Base-by-base conservation (phyloP, 345 rosid genomes). In the Dipteronia dyeriana region DNA sequence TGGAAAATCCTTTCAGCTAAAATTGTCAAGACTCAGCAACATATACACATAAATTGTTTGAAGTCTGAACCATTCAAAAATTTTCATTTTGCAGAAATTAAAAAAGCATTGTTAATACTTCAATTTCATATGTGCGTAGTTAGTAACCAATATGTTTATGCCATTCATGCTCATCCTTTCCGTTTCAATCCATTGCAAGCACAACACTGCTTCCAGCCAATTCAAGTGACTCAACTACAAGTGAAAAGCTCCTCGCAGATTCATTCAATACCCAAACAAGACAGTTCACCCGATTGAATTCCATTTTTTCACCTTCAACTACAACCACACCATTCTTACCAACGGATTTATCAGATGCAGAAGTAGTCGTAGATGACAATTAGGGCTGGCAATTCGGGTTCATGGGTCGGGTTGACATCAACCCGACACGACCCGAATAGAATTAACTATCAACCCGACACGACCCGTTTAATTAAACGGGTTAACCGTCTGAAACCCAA, bases 181-280 rank as follows among this genome's bases (percentile, higher is more conserved):
- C 95, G 14, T 87, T 84, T 91, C 93, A 91, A 25, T 90, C 92
- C 89, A 83, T 85, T 68, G 90, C 87, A 81, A 91, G 86, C 82
- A 81, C 83, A 9, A 86, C 72, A 70, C 82, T 60, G 47, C 83
- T 88, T 79, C 88, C 88, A 56, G 78, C 68, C 80, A 86, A 73
- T 67, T 72, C 82, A 69, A 89, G 95, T 51, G 87, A 87, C 82
- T 86, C 81, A 64, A 82, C 85, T 0, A 86, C 84, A 68, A 61
- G 51, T 26, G n/a, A n/a, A n/a, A n/a, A n/a, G n/a, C n/a, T n/a
- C n/a, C n/a, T n/a, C n/a, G n/a, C n/a, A n/a, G n/a, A 79, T 84
- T 89, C 88, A 64, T 89, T 93, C 76, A 89, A 78, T 29, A 88
- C 87, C 90, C 89, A 84, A 8, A 85, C 84, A 68, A 91, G 93